These are phyloP conservation scores for Cladophialophora exuberans DNA, from an alignment of 2,329 filamentous ascomycete species.

Conservation along the genomic window DNA sequence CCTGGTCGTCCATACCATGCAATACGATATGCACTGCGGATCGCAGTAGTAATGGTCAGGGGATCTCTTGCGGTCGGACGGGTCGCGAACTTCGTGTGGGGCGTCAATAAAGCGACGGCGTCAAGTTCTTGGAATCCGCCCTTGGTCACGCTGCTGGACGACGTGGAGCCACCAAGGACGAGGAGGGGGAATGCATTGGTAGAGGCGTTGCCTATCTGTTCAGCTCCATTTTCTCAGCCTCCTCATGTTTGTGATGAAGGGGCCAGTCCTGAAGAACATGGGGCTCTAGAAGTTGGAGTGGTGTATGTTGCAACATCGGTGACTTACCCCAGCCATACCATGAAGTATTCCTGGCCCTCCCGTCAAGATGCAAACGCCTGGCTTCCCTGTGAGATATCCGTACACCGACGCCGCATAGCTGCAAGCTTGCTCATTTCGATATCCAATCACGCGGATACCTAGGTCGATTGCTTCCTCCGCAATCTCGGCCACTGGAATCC, in stretches of 20 bases:
- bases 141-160: constrained; percentile 56
- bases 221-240: background rate
- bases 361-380: constrained; percentile 62
- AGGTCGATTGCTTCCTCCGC: constrained; percentile 60
- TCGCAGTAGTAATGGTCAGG: constrained; percentile 45
- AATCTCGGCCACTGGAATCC: constrained; percentile 61
- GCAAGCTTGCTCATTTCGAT: constrained; percentile 63
- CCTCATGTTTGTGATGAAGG: background rate
- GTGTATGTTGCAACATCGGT: constrained; percentile 21
- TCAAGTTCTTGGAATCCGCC: constrained; percentile 63
- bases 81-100: constrained; percentile 57
- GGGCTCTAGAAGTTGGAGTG: no score
- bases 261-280: no score
- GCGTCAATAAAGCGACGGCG: constrained; percentile 55
- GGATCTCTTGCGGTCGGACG: constrained; percentile 51
- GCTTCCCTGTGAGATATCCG: constrained; percentile 60
- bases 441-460: constrained; percentile 62
- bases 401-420: constrained; percentile 62
- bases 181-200: constrained; percentile 61
- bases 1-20: constrained; percentile 60
- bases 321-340: constrained; percentile 59
- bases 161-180: constrained; percentile 57
- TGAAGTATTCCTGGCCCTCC: constrained; percentile 63
- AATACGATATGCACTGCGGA: constrained; percentile 56
- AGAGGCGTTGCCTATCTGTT: constrained; percentile 53